phyloP scores from a whole-genome alignment of 495 filamentous ascomycete genomes.

The Penicillium daleae region DNA sequence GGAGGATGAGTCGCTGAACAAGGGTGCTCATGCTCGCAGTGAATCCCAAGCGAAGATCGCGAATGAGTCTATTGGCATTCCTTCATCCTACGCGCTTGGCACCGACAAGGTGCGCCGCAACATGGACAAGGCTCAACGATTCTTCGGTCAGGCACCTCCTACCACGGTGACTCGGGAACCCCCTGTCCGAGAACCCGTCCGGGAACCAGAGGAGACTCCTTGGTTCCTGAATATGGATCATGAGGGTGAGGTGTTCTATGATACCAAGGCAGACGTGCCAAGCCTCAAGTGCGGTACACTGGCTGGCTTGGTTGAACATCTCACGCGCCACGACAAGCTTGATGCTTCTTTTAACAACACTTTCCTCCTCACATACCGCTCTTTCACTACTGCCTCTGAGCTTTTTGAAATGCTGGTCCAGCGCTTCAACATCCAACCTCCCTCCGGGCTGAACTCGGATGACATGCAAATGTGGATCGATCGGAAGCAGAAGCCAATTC shows the following conservation, averaged over 20 bases:
- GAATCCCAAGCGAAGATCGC: constrained; percentile 40
- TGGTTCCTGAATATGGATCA: constrained; percentile 86
- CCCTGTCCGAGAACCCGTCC: constrained; percentile 48
- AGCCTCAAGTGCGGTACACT: constrained; percentile 86
- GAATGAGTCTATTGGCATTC: constrained; percentile 57
- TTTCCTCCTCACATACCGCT: constrained; percentile 94
- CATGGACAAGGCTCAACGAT: constrained; percentile 80
- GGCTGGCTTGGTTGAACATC: constrained; percentile 88
- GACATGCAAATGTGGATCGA: constrained; percentile 91
- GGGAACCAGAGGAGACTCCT: constrained; percentile 72
- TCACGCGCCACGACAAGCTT: constrained; percentile 92
- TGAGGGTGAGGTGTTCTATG: constrained; percentile 88
- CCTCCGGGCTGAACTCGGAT: constrained; percentile 71
- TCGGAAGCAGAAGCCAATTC: constrained; percentile 91
- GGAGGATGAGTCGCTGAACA: constrained; percentile 31
- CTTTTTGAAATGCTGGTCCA: constrained; percentile 91
- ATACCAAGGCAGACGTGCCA: constrained; percentile 72
- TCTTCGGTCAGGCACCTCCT: constrained; percentile 85
- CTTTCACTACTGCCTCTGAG: constrained; percentile 88
- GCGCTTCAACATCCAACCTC: constrained; percentile 90
- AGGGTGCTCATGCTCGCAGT: constrained; percentile 35
- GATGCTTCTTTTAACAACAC: constrained; percentile 97
- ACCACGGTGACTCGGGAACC: constrained; percentile 51
- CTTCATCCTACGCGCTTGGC: constrained; percentile 66
- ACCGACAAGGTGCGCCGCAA: constrained; percentile 67